These are phyloP conservation scores for Adansonia madagascariensis DNA, from an alignment of 441 rosid species.

Conservation along the genomic window DNA sequence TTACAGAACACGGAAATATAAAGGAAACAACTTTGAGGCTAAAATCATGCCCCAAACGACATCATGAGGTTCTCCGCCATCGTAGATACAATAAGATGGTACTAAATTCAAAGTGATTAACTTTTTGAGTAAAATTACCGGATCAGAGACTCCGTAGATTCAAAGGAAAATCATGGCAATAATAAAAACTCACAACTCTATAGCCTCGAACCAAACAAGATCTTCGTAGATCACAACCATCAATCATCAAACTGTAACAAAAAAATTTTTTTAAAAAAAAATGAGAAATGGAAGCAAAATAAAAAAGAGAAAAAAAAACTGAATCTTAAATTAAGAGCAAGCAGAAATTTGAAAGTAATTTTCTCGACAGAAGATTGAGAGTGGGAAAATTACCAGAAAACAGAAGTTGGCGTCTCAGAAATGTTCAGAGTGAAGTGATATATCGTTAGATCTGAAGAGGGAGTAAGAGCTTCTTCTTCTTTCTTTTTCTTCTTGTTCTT, in stretches of 20 bases:
- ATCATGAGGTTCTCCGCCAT: slow-evolving; percentile 35
- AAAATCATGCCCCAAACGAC: slow-evolving; percentile 15
- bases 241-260: slow-evolving; percentile 33
- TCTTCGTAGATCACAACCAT: slow-evolving; percentile 26
- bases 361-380: neutral
- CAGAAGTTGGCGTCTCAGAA: neutral
- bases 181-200: neutral
- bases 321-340: neutral
- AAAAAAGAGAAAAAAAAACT: neutral
- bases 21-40: slow-evolving; percentile 32
- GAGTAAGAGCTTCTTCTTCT: slow-evolving; percentile 16
- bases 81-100: slow-evolving; percentile 35
- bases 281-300: neutral
- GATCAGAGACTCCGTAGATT: slow-evolving; percentile 24
- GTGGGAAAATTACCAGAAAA: slow-evolving; percentile 28
- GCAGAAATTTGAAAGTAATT: slow-evolving; percentile 2
- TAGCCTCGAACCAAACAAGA: slow-evolving; percentile 30
- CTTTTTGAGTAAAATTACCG: neutral
- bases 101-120: slow-evolving; percentile 28
- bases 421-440: slow-evolving; percentile 16
- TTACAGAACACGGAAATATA: slow-evolving; percentile 7
- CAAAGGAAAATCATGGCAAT: slow-evolving; percentile 18
- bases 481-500: neutral
- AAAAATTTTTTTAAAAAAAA: neutral
- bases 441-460: slow-evolving; percentile 28